phyloP scores from a whole-genome alignment of 495 filamentous ascomycete species.

The Penicillium atrosanguineum region DNA sequence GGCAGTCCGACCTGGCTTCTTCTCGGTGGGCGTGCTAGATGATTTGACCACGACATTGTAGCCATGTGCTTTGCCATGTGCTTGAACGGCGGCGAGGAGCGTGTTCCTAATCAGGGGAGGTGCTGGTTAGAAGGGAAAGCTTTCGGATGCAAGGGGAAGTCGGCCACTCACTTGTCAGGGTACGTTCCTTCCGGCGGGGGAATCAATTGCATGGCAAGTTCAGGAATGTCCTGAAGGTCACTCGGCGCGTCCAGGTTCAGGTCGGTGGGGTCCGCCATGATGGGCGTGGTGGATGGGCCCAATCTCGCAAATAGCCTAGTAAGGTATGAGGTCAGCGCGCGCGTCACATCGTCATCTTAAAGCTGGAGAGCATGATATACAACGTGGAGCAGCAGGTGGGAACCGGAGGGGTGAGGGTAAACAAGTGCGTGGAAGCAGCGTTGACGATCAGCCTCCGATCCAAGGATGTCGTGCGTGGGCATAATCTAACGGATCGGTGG shows the following conservation, averaged over 20 bases:
- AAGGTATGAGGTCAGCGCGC: conserved; percentile 9
- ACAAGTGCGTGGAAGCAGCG: conserved; percentile 48
- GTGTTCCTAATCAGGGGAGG: conserved; percentile 24
- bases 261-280: conserved; percentile 44
- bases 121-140: neutral
- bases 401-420: conserved; percentile 18
- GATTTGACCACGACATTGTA: conserved; percentile 51
- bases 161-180: conserved; percentile 42
- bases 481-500: conserved; percentile 24
- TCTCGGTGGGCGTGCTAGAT: conserved; percentile 46
- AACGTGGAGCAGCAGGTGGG: conserved; percentile 6
- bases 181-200: conserved; percentile 45
- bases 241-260: conserved; percentile 47
- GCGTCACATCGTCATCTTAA: conserved; percentile 18
- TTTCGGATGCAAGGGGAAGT: neutral
- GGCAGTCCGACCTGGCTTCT: conserved; percentile 47
- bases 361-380: neutral
- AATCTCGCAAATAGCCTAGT: conserved; percentile 4
- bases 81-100: conserved; percentile 43
- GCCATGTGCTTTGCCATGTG: conserved; percentile 44
- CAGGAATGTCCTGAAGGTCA: conserved; percentile 50
- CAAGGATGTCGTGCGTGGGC: conserved; percentile 39
- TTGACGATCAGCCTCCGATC: conserved; percentile 16
- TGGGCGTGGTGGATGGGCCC: conserved; percentile 17
- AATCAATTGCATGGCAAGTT: conserved; percentile 43